Conservation (phyloP, 305 asterid species). For the Solanum hybrid region DNA sequence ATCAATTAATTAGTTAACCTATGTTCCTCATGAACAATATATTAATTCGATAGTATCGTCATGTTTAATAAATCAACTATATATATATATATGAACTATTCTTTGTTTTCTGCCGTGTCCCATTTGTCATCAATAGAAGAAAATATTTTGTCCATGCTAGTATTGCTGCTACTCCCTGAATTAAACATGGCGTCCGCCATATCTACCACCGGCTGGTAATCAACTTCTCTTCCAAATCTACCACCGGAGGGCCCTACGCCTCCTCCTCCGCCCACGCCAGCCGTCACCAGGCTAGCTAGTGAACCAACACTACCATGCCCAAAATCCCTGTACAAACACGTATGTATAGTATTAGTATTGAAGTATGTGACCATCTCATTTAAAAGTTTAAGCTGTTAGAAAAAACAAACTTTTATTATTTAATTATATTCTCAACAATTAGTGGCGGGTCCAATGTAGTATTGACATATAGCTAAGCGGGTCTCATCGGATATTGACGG, state of each 20-base stretch:
- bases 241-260: slow-evolving; percentile 17
- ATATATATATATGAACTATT: slow-evolving; percentile 1
- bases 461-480: background rate
- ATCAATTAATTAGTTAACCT: background rate
- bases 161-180: slow-evolving; percentile 62
- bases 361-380: background rate
- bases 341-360: background rate
- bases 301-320: background rate
- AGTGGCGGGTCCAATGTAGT: background rate
- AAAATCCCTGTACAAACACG: background rate
- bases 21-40: background rate
- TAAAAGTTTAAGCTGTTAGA: too few relatives aligned
- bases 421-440: background rate
- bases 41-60: background rate
- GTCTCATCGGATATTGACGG: background rate
- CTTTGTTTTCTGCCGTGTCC: slow-evolving; percentile 53
- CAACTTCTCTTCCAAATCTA: slow-evolving; percentile 11
- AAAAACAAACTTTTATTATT: too few relatives aligned
- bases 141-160: slow-evolving; percentile 69
- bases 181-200: slow-evolving; percentile 85
- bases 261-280: background rate
- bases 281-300: background rate
- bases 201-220: slow-evolving; percentile 55
- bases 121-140: slow-evolving; percentile 51
- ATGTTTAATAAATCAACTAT: background rate